These are phyloP conservation scores for Wilcoxina mikolae DNA, from an alignment of 495 filamentous ascomycete species.

Conservation along the genomic window DNA sequence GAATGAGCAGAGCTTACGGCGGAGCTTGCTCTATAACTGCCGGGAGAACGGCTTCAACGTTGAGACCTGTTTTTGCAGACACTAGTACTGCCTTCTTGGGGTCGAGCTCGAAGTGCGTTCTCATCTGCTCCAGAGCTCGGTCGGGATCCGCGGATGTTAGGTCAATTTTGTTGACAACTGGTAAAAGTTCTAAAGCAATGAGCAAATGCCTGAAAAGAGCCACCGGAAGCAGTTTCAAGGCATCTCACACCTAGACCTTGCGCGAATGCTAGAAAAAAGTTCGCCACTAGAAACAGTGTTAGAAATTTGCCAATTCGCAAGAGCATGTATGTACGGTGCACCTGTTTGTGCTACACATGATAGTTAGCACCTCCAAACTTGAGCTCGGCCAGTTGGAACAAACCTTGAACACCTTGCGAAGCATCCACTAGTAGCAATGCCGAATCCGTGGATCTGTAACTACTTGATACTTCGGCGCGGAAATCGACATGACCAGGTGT, in stretches of 20 bases:
- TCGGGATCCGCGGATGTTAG: constrained; percentile 72
- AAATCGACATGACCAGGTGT: constrained; percentile 98
- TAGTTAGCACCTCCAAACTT: not conserved
- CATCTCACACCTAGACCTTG: no score
- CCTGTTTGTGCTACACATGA: constrained; percentile 20
- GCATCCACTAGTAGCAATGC: constrained; percentile 83
- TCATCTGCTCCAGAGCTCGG: constrained; percentile 72
- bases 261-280: constrained; percentile 93
- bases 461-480: constrained; percentile 82
- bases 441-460: constrained; percentile 89
- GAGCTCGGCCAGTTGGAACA: not conserved
- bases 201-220: no score
- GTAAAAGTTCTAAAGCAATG: constrained; percentile 66
- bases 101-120: constrained; percentile 73
- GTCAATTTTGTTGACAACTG: constrained; percentile 93
- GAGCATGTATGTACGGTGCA: not conserved
- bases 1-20: constrained; percentile 43
- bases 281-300: constrained; percentile 49
- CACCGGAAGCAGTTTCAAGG: no score
- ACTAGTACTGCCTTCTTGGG: constrained; percentile 66
- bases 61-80: constrained; percentile 83
- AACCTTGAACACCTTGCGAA: constrained; percentile 29
- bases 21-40: constrained; percentile 74
- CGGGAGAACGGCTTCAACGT: constrained; percentile 67
- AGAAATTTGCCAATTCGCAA: not conserved